A percentile compares a stretch with the other conserved stretches of the same genome.
phyloP scores from a whole-genome alignment of 2,329 filamentous ascomycete genomes.

The Incumbomyces lentus region DNA sequence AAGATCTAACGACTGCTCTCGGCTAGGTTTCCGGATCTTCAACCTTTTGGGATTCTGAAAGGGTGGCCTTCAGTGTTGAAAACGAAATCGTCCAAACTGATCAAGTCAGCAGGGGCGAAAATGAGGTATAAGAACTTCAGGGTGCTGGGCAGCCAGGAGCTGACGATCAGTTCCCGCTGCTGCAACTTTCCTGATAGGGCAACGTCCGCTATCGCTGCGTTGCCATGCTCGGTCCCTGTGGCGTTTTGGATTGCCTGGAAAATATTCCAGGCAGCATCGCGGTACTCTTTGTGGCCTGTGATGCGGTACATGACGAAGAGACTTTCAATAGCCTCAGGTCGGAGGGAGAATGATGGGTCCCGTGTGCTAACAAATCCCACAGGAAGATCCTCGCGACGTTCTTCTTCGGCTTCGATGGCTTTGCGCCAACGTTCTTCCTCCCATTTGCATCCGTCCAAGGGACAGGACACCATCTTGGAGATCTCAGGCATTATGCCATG shows the following conservation, averaged over 20 bases:
- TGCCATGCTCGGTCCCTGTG: slow-evolving; percentile 32
- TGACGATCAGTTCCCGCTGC: slow-evolving; percentile 12
- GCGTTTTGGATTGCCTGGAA: slow-evolving; percentile 36
- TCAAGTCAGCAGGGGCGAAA: slow-evolving; percentile 30
- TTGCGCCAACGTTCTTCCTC: slow-evolving; percentile 39
- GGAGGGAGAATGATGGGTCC: slow-evolving; percentile 37
- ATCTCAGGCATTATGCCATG: slow-evolving; percentile 46
- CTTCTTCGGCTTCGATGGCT: slow-evolving; percentile 31
- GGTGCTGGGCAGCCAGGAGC: slow-evolving; percentile 35
- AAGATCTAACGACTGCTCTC: no score
- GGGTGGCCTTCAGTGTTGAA: slow-evolving; percentile 34
- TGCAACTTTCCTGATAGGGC: slow-evolving; percentile 6
- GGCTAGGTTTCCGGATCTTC: slow-evolving; percentile 36
- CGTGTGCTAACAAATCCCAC: slow-evolving; percentile 14
- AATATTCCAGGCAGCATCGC: slow-evolving; percentile 41
- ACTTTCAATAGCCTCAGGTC: slow-evolving; percentile 51
- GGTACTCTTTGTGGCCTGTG: slow-evolving; percentile 42
- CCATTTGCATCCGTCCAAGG: slow-evolving; percentile 42
- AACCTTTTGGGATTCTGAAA: slow-evolving; percentile 16
- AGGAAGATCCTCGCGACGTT: slow-evolving; percentile 13
- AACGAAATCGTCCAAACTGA: slow-evolving; percentile 35
- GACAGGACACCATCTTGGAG: slow-evolving; percentile 35
- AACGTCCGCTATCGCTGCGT: slow-evolving; percentile 25
- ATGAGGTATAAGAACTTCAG: slow-evolving; percentile 36
- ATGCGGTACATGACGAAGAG: slow-evolving; percentile 51